Percentiles rank a stretch among this genome's conserved stretches.
Conservation (phyloP, 768 basidiomycete genomes). For the Xanthoconium stramineum region DNA sequence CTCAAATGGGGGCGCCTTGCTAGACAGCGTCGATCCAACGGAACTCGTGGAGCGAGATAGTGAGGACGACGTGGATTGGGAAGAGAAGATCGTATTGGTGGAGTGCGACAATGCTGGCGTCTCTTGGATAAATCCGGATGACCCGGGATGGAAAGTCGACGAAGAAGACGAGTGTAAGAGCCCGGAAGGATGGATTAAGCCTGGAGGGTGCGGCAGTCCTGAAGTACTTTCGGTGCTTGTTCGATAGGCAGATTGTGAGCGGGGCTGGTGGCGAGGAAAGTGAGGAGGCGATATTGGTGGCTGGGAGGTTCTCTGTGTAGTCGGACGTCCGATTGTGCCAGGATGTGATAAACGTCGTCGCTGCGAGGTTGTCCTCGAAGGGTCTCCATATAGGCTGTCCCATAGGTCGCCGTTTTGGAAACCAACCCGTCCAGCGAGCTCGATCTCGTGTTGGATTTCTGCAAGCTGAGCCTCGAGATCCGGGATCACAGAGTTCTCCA, state of each 20-base stretch:
- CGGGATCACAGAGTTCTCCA: slow-evolving; percentile 54
- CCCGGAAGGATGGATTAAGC: slow-evolving; percentile 14
- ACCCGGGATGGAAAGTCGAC: slow-evolving; percentile 16
- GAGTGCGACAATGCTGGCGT: slow-evolving; percentile 14
- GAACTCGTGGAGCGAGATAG: slow-evolving; percentile 30
- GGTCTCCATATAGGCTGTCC: slow-evolving; percentile 14
- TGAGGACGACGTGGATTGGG: slow-evolving; percentile 22
- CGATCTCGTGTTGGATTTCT: slow-evolving; percentile 59
- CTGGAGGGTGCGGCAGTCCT: slow-evolving; percentile 15
- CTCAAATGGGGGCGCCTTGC: slow-evolving; percentile 54
- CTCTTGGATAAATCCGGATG: slow-evolving; percentile 13
- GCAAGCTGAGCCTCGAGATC: slow-evolving; percentile 68
- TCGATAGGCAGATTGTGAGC: slow-evolving; percentile 25
- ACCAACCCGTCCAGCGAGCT: slow-evolving; percentile 32
- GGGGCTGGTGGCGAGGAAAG: slow-evolving; percentile 25
- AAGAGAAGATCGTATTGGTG: slow-evolving; percentile 15
- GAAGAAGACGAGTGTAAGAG: slow-evolving; percentile 11
- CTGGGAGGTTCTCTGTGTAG: slow-evolving; percentile 13
- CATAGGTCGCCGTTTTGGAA: slow-evolving; percentile 16
- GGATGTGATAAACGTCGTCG: slow-evolving; percentile 27
- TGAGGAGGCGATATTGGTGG: slow-evolving; percentile 27
- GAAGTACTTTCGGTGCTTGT: slow-evolving; percentile 12
- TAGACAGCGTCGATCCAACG: slow-evolving; percentile 43
- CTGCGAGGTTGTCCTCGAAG: slow-evolving; percentile 19
- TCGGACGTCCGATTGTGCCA: slow-evolving; percentile 28